Conservation (phyloP, 805 yeast genomes). For the Metschnikowia gruessii region DNA sequence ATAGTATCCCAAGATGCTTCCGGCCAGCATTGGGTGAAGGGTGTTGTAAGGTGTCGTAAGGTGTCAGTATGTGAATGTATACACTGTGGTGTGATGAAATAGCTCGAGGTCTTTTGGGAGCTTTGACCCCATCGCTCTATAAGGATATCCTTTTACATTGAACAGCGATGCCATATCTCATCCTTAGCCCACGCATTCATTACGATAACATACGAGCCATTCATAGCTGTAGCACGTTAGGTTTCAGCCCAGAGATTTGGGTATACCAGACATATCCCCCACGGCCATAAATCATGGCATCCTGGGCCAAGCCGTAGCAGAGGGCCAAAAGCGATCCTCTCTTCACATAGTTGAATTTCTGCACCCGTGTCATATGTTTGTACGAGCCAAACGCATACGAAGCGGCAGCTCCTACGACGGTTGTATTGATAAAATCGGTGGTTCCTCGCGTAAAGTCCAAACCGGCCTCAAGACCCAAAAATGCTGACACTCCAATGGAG, state of each 20-base stretch:
- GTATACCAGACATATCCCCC: conserved; percentile 69
- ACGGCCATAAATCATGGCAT: conserved; percentile 51
- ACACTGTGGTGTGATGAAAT: too few relatives aligned
- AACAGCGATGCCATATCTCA: too few relatives aligned
- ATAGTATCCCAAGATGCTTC: too few relatives aligned
- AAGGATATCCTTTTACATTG: too few relatives aligned
- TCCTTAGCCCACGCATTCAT: neutral
- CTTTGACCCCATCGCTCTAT: too few relatives aligned
- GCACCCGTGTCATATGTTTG: conserved; percentile 42
- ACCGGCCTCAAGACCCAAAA: conserved; percentile 60
- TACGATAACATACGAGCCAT: too few relatives aligned
- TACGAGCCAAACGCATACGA: conserved; percentile 52
- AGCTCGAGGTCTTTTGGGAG: too few relatives aligned
- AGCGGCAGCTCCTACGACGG: conserved; percentile 50
- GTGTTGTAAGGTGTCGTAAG: too few relatives aligned
- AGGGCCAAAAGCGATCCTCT: conserved; percentile 61
- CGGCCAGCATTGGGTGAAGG: too few relatives aligned
- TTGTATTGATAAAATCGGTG: conserved; percentile 61
- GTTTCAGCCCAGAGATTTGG: neutral
- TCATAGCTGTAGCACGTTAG: neutral
- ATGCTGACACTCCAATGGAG: conserved; percentile 43
- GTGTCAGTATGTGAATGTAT: too few relatives aligned
- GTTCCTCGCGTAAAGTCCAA: conserved; percentile 51
- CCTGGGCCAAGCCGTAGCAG: conserved; percentile 63
- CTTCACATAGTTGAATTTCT: conserved; percentile 40